These are phyloP conservation scores for Parasitella parasitica DNA, from an alignment of 371 early-diverging fungal genomes.

Conservation along the genomic window DNA sequence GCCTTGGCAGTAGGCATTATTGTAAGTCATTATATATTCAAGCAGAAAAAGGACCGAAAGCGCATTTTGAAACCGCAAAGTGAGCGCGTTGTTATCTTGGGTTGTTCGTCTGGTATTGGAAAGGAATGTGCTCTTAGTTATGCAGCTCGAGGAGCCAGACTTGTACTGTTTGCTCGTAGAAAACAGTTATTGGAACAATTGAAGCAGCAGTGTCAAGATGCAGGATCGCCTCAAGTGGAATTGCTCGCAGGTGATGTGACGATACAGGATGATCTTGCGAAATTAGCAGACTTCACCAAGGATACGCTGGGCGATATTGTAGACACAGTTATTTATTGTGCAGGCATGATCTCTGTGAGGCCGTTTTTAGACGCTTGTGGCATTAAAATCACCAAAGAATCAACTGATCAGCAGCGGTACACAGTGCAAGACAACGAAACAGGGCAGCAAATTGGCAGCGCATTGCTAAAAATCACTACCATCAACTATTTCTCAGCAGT, in stretches of 20 bases:
- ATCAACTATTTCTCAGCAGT: conserved; percentile 73
- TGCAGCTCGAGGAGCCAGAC: conserved; percentile 67
- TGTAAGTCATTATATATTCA: conserved; percentile 3
- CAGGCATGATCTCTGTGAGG: conserved; percentile 68
- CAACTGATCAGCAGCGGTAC: conserved; percentile 1
- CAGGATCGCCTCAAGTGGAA: conserved; percentile 21
- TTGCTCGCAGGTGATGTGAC: conserved; percentile 36
- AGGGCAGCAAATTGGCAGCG: conserved; percentile 15
- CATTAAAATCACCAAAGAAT: conserved; percentile 14
- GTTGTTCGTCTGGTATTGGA: conserved; percentile 85
- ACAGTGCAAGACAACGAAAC: background rate
- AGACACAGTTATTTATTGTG: conserved; percentile 70
- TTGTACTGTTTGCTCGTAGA: conserved; percentile 73
- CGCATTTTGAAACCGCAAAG: conserved; percentile 11
- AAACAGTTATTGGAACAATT: conserved; percentile 49
- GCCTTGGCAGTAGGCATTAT: background rate
- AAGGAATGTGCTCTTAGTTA: conserved; percentile 67
- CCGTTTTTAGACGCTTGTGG: conserved; percentile 57
- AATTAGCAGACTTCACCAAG: conserved; percentile 17
- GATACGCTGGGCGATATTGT: conserved; percentile 38
- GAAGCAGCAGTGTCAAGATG: conserved; percentile 42
- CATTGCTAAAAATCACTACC: conserved; percentile 48
- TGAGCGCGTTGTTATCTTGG: conserved; percentile 76
- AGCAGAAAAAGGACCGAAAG: conserved; percentile 5
- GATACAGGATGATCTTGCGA: conserved; percentile 27